Conservation (phyloP, 768 basidiomycete genomes). For the Panus rudis region DNA sequence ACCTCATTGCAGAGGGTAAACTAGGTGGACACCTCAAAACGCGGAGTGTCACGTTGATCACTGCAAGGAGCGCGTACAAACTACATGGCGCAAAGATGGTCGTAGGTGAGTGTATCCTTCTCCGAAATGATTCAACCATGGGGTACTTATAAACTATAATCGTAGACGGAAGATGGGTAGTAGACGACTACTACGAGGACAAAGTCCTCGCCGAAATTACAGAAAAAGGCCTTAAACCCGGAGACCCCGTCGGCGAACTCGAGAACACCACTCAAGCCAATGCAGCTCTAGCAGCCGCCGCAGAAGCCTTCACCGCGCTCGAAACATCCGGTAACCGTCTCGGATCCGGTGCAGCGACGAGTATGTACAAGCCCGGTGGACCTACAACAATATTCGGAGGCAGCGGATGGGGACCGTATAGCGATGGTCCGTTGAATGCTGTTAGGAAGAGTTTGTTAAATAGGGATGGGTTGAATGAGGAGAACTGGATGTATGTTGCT, state of each 20-base stretch:
- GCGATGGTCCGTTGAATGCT: slow-evolving; percentile 79
- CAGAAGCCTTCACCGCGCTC: slow-evolving; percentile 25
- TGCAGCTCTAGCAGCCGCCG: slow-evolving; percentile 32
- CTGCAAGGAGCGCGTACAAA: slow-evolving; percentile 90
- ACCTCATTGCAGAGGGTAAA: slow-evolving; percentile 82
- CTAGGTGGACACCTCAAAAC: slow-evolving; percentile 85
- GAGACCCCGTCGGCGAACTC: slow-evolving; percentile 78
- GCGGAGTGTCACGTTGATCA: slow-evolving; percentile 88
- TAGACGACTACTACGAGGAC: slow-evolving; percentile 95
- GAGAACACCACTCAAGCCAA: slow-evolving; percentile 64
- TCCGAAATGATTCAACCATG: background rate
- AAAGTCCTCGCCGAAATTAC: slow-evolving; percentile 71
- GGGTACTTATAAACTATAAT: background rate
- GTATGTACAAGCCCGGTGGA: slow-evolving; percentile 85
- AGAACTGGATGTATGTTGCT: slow-evolving; percentile 90
- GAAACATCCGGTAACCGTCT: slow-evolving; percentile 33
- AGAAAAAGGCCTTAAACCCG: slow-evolving; percentile 75
- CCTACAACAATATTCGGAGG: slow-evolving; percentile 90
- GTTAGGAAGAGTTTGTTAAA: slow-evolving; percentile 74
- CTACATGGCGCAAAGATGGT: slow-evolving; percentile 91
- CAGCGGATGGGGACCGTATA: slow-evolving; percentile 80
- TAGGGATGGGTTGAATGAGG: slow-evolving; percentile 75
- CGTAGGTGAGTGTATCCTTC: slow-evolving; percentile 45
- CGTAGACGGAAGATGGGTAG: slow-evolving; percentile 85
- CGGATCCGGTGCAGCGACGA: slow-evolving; percentile 16